Conservation (phyloP, 208 protist genomes). For the Leishmania major region DNA sequence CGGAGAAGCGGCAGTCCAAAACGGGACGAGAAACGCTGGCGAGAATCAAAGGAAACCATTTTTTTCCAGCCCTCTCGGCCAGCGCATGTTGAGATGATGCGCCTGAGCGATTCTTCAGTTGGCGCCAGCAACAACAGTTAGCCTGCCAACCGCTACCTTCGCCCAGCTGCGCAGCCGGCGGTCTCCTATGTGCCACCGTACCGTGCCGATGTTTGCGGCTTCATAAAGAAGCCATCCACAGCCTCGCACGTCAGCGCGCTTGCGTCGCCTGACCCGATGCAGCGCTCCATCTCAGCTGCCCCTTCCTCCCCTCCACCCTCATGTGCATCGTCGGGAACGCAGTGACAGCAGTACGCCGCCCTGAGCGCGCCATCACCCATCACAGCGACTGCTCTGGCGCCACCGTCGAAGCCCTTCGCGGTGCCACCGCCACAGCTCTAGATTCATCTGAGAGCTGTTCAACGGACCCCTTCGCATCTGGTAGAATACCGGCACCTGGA, state of each 20-base stretch:
- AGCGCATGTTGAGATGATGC: background rate
- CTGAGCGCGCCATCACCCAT: background rate
- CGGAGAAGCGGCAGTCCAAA: background rate
- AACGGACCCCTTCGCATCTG: background rate
- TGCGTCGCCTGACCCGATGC: background rate
- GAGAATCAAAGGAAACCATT: background rate
- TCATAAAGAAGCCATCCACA: slow-evolving; percentile 12
- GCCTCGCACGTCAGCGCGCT: background rate
- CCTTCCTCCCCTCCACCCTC: background rate
- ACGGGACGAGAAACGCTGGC: background rate
- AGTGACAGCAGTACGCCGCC: background rate
- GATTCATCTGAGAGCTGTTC: background rate
- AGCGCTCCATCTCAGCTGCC: background rate
- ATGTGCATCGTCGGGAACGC: background rate
- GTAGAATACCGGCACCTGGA: background rate
- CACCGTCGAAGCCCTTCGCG: background rate
- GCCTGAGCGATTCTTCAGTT: background rate
- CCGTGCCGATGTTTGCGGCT: slow-evolving; percentile 7
- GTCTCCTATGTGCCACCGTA: slow-evolving; percentile 27
- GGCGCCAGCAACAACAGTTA: background rate
- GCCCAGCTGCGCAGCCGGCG: background rate
- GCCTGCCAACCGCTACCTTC: background rate
- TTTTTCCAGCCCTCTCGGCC: background rate
- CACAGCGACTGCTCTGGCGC: background rate
- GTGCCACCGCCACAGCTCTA: background rate